A percentile compares a stretch with the other conserved stretches of the same genome.
These are phyloP conservation scores for Aspergillus nomiae DNA, from an alignment of 2,329 filamentous ascomycete genomes.

Conservation along the genomic window DNA sequence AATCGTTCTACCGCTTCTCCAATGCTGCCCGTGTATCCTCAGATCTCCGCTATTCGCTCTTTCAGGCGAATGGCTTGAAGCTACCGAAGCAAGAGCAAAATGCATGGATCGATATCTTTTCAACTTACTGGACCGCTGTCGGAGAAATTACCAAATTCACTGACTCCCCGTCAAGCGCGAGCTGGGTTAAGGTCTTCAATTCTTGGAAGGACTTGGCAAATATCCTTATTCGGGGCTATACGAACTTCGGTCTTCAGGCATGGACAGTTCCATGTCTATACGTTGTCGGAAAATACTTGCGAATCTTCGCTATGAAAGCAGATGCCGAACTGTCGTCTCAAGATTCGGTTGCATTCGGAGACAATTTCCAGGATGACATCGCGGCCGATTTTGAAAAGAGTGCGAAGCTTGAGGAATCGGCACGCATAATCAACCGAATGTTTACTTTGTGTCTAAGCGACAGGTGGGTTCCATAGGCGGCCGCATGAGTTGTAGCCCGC, in stretches of 20 bases:
- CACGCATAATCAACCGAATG: slow-evolving; percentile 85
- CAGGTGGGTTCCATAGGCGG: slow-evolving; percentile 59
- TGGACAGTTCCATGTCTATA: slow-evolving; percentile 96
- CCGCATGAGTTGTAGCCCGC: neutral
- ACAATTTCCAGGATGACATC: slow-evolving; percentile 75
- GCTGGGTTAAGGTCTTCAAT: slow-evolving; percentile 83
- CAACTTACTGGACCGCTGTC: slow-evolving; percentile 79
- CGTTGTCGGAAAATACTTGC: slow-evolving; percentile 79
- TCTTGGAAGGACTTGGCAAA: slow-evolving; percentile 85
- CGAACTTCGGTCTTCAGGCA: slow-evolving; percentile 71
- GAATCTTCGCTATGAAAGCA: slow-evolving; percentile 86
- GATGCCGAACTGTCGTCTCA: slow-evolving; percentile 67
- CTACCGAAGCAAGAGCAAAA: slow-evolving; percentile 68
- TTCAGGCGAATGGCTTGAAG: slow-evolving; percentile 60
- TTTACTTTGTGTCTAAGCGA: slow-evolving; percentile 90
- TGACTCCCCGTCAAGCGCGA: slow-evolving; percentile 54
- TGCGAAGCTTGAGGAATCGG: slow-evolving; percentile 86
- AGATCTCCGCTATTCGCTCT: slow-evolving; percentile 70
- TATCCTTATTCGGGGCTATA: slow-evolving; percentile 77
- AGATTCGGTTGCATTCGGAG: slow-evolving; percentile 49
- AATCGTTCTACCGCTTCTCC: slow-evolving; percentile 70
- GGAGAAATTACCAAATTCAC: slow-evolving; percentile 71
- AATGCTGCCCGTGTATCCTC: slow-evolving; percentile 66
- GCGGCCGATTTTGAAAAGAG: slow-evolving; percentile 75
- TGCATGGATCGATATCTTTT: slow-evolving; percentile 87